phyloP scores from a whole-genome alignment of 371 early-diverging fungal species.

The Mortierella sp. region DNA sequence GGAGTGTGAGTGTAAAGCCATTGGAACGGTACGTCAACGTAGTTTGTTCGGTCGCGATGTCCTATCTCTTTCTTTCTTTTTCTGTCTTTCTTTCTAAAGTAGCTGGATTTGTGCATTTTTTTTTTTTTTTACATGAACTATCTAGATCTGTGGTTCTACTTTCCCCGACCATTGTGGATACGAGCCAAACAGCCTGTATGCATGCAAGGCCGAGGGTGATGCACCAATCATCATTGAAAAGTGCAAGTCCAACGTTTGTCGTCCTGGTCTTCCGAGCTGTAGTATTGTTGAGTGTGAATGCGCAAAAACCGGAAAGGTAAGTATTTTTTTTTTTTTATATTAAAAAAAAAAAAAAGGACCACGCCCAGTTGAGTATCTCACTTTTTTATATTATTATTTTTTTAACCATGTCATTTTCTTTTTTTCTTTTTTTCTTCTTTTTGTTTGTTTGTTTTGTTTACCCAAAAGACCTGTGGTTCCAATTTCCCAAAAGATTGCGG shows the following conservation, averaged over 20 bases:
- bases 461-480: slow-evolving; percentile 15
- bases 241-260: not conserved
- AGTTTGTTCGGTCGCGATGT: no score
- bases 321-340: no score
- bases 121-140: not conserved
- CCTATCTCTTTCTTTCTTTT: no score
- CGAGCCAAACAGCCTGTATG: not conserved
- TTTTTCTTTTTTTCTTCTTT: no score
- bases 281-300: no score
- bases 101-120: not conserved
- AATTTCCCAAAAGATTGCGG: not conserved
- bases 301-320: no score
- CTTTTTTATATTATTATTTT: no score
- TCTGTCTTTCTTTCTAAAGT: not conserved
- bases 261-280: not conserved
- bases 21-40: not conserved
- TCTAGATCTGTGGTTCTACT: slow-evolving; percentile 11
- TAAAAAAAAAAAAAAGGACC: no score
- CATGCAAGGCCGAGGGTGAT: not conserved
- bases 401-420: no score
- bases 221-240: not conserved
- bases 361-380: no score
- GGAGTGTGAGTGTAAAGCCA: slow-evolving; percentile 3
- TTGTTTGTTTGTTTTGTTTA: no score
- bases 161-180: not conserved